Conservation (phyloP, 2,329 filamentous ascomycete genomes). For the Reticulascus tulasneorum region DNA sequence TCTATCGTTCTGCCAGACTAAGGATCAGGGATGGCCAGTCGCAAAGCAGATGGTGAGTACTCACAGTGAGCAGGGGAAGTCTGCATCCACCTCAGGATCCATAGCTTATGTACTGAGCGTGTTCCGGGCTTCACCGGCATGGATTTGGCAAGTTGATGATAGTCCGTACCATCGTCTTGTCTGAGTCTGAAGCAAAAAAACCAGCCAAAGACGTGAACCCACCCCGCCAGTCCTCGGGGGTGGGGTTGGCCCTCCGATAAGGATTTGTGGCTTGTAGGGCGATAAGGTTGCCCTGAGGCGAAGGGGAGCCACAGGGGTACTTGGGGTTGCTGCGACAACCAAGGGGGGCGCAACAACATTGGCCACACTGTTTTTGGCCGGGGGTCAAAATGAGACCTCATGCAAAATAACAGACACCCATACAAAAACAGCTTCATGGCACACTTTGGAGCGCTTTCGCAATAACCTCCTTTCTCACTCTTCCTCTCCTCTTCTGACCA, state of each 20-base stretch:
- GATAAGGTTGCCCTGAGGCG: background rate
- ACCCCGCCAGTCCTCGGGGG: too few relatives aligned
- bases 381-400: conserved; percentile 13
- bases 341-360: conserved; percentile 8
- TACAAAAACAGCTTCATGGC: conserved; percentile 15
- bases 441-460: conserved; percentile 4
- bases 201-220: too few relatives aligned
- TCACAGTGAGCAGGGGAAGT: conserved; percentile 63
- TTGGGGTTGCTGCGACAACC: background rate
- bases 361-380: conserved; percentile 14
- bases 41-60: conserved; percentile 25
- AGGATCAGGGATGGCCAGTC: too few relatives aligned
- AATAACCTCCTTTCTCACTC: conserved; percentile 14
- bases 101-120: conserved; percentile 31
- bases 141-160: background rate
- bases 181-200: too few relatives aligned
- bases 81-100: conserved; percentile 32
- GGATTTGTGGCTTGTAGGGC: background rate
- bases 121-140: conserved; percentile 2
- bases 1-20: too few relatives aligned
- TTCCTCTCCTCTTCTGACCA: background rate
- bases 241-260: too few relatives aligned
- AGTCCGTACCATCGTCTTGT: too few relatives aligned
- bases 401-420: conserved; percentile 13
- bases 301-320: background rate